phyloP scores from a whole-genome alignment of 768 basidiomycete species.

The Pisolithus microcarpus region DNA sequence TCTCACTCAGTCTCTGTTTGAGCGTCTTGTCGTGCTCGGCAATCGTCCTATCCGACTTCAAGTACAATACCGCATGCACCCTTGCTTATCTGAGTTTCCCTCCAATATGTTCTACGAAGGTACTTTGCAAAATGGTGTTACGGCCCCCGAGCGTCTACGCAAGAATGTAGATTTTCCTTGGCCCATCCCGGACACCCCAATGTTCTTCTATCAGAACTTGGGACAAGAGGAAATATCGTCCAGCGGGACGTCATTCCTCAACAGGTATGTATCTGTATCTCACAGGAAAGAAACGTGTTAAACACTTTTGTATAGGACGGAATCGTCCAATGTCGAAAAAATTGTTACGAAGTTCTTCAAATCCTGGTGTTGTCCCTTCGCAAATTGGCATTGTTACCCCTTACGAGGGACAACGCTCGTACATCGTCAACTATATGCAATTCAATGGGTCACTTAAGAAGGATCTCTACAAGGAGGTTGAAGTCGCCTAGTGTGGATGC shows the following conservation, averaged over 20 bases:
- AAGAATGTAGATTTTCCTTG: conserved; percentile 99
- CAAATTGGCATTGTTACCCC: conserved; percentile 99
- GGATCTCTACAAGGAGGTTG: conserved; percentile 98
- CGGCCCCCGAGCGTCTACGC: conserved; percentile 91
- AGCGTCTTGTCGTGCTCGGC: conserved; percentile 89
- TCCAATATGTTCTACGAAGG: conserved; percentile 99
- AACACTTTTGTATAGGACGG: conserved; percentile 55
- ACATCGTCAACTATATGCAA: conserved; percentile 99
- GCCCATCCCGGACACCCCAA: conserved; percentile 94
- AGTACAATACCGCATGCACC: conserved; percentile 99
- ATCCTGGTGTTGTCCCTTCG: conserved; percentile 86
- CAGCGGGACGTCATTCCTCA: conserved; percentile 96
- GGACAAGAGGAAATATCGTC: conserved; percentile 99
- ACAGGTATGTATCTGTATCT: conserved; percentile 44
- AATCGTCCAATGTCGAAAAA: conserved; percentile 98
- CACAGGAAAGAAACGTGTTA: not conserved
- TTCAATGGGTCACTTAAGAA: conserved; percentile 99
- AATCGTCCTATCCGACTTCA: conserved; percentile 97
- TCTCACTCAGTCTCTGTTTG: conserved; percentile 95
- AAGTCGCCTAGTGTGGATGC: conserved; percentile 98
- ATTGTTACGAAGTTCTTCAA: conserved; percentile 99
- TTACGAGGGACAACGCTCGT: conserved; percentile 97
- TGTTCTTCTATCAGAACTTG: conserved; percentile 99
- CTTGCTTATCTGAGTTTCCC: conserved; percentile 97
- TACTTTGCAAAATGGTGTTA: conserved; percentile 97